Conservation (phyloP, 768 basidiomycete genomes). For the Lyophyllum shimeji region DNA sequence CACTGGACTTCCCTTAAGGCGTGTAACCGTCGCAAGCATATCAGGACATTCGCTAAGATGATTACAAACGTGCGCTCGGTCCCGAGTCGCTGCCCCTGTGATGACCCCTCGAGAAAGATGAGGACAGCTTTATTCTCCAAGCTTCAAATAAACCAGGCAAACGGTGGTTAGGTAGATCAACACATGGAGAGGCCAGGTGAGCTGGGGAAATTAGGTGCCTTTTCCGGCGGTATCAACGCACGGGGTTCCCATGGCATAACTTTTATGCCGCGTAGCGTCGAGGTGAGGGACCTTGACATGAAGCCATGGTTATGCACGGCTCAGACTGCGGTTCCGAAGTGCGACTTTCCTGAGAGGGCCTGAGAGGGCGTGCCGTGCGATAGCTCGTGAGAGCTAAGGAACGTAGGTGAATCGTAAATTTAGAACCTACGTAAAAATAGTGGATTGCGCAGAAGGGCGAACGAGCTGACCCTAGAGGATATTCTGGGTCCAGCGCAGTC, state of each 20-base stretch:
- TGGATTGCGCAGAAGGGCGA: background rate
- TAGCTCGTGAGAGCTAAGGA: background rate
- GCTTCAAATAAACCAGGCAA: background rate
- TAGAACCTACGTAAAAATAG: background rate
- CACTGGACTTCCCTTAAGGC: background rate
- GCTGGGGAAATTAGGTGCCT: background rate
- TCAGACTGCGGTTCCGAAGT: background rate
- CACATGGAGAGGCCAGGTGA: background rate
- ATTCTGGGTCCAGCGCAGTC: background rate
- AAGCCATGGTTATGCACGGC: background rate
- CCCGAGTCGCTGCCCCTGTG: background rate
- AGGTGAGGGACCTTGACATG: background rate
- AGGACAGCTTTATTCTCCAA: background rate
- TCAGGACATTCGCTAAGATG: background rate
- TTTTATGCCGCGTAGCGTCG: background rate
- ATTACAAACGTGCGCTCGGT: background rate
- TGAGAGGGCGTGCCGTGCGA: background rate
- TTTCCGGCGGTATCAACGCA: background rate
- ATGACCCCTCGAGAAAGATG: background rate
- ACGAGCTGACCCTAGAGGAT: background rate
- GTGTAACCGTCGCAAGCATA: background rate
- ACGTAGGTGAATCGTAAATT: background rate
- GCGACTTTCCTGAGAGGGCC: too few species aligned
- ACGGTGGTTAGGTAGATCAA: background rate
- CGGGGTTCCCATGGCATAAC: constrained; percentile 6